Evolutionary conservation across 78 protist genomes (phyloP).

Genomic region (Dictyostelium purpureum): DNA sequence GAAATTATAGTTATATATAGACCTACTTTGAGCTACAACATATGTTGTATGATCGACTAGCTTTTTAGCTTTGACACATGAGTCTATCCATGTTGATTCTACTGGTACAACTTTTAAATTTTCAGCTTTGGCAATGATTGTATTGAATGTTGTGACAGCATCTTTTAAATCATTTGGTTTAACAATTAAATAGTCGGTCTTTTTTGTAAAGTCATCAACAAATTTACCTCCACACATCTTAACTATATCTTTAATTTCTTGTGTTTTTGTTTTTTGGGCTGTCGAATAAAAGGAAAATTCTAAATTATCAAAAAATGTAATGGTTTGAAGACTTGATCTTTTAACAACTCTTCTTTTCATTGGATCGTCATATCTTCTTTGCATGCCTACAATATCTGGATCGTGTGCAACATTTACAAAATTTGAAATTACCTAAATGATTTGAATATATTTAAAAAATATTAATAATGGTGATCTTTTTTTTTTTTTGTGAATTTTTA

Average conservation of each 20-base stretch:
- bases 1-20: neutral
- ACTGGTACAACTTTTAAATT: neutral
- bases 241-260: neutral
- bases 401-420: neutral
- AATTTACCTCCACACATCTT: neutral
- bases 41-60: slow-evolving; percentile 1
- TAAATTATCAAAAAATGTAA: neutral
- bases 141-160: slow-evolving; percentile 21
- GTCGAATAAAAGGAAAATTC: neutral
- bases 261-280: neutral
- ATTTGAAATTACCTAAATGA: slow-evolving; percentile 26
- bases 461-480: too few relatives aligned
- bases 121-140: neutral
- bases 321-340: neutral
- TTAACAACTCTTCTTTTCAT: slow-evolving; percentile 65
- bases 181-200: slow-evolving; percentile 12
- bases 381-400: slow-evolving; percentile 46
- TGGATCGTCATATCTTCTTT: slow-evolving; percentile 67
- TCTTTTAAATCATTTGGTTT: slow-evolving; percentile 23
- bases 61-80: slow-evolving; percentile 15
- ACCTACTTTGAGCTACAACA: slow-evolving; percentile 11
- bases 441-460: too few relatives aligned
- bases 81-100: neutral
- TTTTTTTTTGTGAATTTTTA: too few relatives aligned
- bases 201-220: neutral